Evolutionary conservation across 2,329 filamentous ascomycete species (phyloP), one percentile per base, ranked within the genome.

Genomic region (Xylariaceae sp.): DNA sequence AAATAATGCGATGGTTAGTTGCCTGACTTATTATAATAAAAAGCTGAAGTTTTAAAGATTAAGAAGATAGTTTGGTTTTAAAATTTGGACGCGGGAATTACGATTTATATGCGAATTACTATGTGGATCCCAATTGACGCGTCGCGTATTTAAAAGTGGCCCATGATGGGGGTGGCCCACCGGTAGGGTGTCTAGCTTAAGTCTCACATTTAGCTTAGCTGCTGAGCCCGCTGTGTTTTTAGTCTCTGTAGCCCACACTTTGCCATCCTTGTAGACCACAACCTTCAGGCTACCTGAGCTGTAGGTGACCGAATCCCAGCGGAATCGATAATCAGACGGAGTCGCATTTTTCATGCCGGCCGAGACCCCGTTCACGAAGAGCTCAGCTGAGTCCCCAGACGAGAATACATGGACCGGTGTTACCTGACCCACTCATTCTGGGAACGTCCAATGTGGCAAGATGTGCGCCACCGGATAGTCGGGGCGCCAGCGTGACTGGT

Each of bases 381-480:
- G 59, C 61, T 80, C 76, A 4, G 74, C 76, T 52, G 76, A 73
- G 49, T 78, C 73, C 3, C 63, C 76, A 1, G 70, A 62, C 0
- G 74, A 67, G 51, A 76, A 78, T 0, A 78, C 74, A 52, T 80
- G 75, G 1, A 79, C 74, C 0, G 76, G 76, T 4, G 76, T 79
- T 1, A 70, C 63, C 44, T 69, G 49, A 2, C 73, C 72, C 0
- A 66, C 64, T 0, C 74, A 62, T 14, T 71, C 68, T 0, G 73
- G 69, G 73, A 74, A 80, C 14, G 65, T 77, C 76, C 76, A 80
- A 54, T 79, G 76, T 2, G 76, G 76, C 0, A 79, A 66, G 16
- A 80, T 71, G 52, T 79, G 75, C 3, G 73, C 76, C 60, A 72
- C 68, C 2, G 53, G 60, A 0, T 75, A 43, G 14, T 74, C 69